These are phyloP conservation scores for Taiozyma sp. DNA, from an alignment of 1,139 yeast species.

Conservation along the genomic window DNA sequence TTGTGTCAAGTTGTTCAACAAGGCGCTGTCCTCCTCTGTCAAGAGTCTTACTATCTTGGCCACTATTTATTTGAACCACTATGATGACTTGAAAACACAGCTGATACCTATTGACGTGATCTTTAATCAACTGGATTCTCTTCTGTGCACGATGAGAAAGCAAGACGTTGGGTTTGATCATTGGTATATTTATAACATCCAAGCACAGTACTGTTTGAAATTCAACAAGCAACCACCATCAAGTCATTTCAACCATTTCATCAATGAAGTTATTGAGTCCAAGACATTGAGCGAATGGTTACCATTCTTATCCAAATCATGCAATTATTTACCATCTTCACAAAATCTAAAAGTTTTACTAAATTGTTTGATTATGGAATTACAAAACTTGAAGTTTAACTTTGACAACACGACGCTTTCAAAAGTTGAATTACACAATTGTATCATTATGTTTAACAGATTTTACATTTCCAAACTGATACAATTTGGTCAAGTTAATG, in stretches of 20 bases:
- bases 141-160: background rate
- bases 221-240: constrained; percentile 17
- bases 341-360: background rate
- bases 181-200: constrained; percentile 15
- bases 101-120: constrained; percentile 14
- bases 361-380: constrained; percentile 14
- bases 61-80: constrained; percentile 14
- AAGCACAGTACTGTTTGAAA: constrained; percentile 15
- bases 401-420: constrained; percentile 7
- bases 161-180: constrained; percentile 5
- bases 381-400: constrained; percentile 15
- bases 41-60: constrained; percentile 17
- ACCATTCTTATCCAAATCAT: constrained; percentile 7
- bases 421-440: constrained; percentile 18
- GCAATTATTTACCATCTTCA: constrained; percentile 7
- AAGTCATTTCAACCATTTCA: constrained; percentile 8
- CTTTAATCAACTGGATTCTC: constrained; percentile 8
- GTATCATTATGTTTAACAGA: constrained; percentile 23
- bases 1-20: constrained; percentile 13
- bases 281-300: constrained; percentile 7
- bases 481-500: constrained; percentile 2
- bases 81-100: constrained; percentile 2
- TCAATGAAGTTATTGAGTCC: constrained; percentile 4
- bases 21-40: constrained; percentile 9
- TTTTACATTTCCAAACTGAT: constrained; percentile 9